phyloP scores from a whole-genome alignment of 2,329 filamentous ascomycete species.

The Aspergillus costaricaensis region DNA sequence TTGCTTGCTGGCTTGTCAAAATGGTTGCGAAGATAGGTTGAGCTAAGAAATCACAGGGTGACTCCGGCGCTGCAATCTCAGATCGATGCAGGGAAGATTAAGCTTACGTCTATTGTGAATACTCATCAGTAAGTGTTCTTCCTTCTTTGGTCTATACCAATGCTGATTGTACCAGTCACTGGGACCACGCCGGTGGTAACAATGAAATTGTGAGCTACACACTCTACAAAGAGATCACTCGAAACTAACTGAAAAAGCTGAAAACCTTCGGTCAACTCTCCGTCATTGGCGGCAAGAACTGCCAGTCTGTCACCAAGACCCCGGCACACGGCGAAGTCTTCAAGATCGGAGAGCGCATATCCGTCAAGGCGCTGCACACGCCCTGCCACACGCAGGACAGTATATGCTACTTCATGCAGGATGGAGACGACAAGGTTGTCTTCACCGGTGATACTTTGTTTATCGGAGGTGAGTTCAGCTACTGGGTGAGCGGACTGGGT shows the following conservation, averaged over 20 bases:
- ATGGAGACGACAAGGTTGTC: conserved; percentile 71
- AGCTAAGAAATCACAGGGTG: conserved; percentile 50
- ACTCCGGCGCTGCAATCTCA: conserved; percentile 70
- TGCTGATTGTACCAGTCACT: conserved; percentile 64
- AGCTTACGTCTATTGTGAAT: conserved; percentile 87
- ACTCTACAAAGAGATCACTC: not conserved
- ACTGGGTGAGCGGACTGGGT: not conserved
- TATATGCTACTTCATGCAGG: conserved; percentile 91
- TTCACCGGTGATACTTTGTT: conserved; percentile 98
- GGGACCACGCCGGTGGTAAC: conserved; percentile 94
- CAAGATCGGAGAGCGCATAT: conserved; percentile 76
- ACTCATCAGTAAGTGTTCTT: conserved; percentile 79
- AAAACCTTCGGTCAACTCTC: conserved; percentile 64
- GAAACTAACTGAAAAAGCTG: conserved; percentile 44
- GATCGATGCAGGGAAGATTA: conserved; percentile 70
- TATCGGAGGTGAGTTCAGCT: conserved; percentile 68
- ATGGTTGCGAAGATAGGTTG: not conserved
- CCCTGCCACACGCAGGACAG: conserved; percentile 98
- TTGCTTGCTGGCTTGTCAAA: too few relatives aligned
- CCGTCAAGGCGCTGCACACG: conserved; percentile 85
- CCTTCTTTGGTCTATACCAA: not conserved
- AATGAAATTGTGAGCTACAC: conserved; percentile 65
- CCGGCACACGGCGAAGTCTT: conserved; percentile 76
- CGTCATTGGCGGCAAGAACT: conserved; percentile 86
- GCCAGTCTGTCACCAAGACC: conserved; percentile 74